Base-by-base conservation (phyloP, 805 yeast genomes). In the Metschnikowia cerradonensis region DNA sequence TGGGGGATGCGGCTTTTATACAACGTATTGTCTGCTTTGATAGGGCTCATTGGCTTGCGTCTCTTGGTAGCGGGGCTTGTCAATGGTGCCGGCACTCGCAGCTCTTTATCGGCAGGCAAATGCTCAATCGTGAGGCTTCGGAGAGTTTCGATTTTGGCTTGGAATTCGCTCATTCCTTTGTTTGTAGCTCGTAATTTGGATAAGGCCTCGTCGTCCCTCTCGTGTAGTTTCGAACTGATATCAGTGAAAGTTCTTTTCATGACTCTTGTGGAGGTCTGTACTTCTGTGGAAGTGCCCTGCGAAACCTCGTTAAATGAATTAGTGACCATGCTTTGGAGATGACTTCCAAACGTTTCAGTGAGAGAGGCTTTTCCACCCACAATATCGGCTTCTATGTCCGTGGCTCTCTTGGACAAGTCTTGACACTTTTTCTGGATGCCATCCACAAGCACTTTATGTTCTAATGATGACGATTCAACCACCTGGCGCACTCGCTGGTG, bases 1-100 rank as follows among this genome's bases (percentile, higher is more conserved):
- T 53, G 58, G 4, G 59, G 59, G 19, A 55, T 55, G 38, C 47
- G 50, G 40, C 59, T 55, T 19, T 49, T 41, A 20, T 44, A 41
- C 36, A 37, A 39, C 6, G 38, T 48, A 19, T n/a, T 46, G 32
- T 49, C 48, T 6, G 38, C 30, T 20, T 42, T 48, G n/a, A 26
- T 17, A 2, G 58, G 57, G 20, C 52, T 45, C 51, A 37, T 44
- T 6, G 51, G 46, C 39, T 46, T 49, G 23, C 51, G 43, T 30
- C 58, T 50, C 26, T 56, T 55, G 20, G 41, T 31, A 2, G 35
- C 49, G 4, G 50, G 39, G 30, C 45, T 38, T 10, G 15, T 15
- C 30, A 30, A 38, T 8, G 49, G 41, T 2, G 41, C 35, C 22
- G 46, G 55, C 3, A 43, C 30, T 13, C 46, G 49, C 2, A 15